phyloP scores from a whole-genome alignment of 805 yeast genomes.

The Brettanomyces anomalus region DNA sequence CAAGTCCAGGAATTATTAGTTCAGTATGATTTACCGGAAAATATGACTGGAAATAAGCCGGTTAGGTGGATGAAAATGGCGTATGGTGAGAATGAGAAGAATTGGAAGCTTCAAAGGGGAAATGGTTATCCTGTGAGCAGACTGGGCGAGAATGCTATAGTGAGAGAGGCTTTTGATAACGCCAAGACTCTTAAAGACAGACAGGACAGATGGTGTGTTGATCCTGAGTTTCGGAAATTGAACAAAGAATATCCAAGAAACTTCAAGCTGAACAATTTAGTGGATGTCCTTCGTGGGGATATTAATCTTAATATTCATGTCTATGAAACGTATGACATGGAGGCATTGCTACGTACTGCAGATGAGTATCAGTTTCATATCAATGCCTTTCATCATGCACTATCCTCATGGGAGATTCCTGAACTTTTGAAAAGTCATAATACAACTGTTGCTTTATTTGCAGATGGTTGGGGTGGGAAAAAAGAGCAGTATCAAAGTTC shows the following conservation, averaged over 20 bases:
- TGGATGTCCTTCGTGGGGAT: conserved; percentile 1
- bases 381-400: conserved; percentile 2
- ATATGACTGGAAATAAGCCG: not conserved
- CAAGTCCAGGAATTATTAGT: not conserved
- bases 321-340: conserved; percentile 2
- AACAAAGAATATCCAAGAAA: not conserved
- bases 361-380: conserved; percentile 1
- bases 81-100: conserved; percentile 3
- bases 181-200: not conserved
- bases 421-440: conserved; percentile 1
- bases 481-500: conserved; percentile 2
- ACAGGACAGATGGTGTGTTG: conserved; percentile 1
- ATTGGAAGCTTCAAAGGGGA: conserved; percentile 1
- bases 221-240: not conserved
- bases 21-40: not conserved
- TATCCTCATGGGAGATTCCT: conserved; percentile 1
- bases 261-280: not conserved
- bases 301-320: conserved; percentile 1
- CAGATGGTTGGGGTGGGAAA: conserved; percentile 3
- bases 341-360: conserved; percentile 1
- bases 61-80: conserved; percentile 3
- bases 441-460: conserved; percentile 1
- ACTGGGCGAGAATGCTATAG: conserved; percentile 1
- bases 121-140: conserved; percentile 1
- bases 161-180: not conserved